Evolutionary conservation across 2,329 filamentous ascomycete species (phyloP).

Genomic region (Cercospora sp.): DNA sequence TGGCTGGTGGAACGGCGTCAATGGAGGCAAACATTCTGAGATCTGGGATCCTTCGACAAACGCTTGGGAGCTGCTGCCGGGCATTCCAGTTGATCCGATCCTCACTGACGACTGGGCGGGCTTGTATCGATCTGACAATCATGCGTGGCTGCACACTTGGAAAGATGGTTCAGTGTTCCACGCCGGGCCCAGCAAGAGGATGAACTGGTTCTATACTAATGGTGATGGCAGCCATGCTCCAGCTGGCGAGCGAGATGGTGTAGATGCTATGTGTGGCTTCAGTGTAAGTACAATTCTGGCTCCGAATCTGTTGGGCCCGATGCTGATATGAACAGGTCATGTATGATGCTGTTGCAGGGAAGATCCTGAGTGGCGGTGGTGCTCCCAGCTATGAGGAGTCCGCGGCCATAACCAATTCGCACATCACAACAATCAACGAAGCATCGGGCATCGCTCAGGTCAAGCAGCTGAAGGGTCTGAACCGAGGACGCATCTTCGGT

Average conservation of each 20-base stretch:
- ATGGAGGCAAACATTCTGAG: conserved; percentile 56
- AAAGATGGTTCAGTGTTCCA: conserved; percentile 54
- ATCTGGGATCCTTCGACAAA: conserved; percentile 51
- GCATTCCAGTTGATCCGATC: conserved; percentile 46
- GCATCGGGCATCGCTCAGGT: conserved; percentile 26
- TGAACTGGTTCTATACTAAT: conserved; percentile 59
- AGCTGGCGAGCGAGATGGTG: conserved; percentile 49
- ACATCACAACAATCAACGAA: conserved; percentile 52
- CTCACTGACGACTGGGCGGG: conserved; percentile 43
- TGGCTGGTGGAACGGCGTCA: conserved; percentile 56
- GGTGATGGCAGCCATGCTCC: conserved; percentile 45
- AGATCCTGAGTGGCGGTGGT: conserved; percentile 58
- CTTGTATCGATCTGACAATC: conserved; percentile 54
- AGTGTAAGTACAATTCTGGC: neutral
- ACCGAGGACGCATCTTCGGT: conserved; percentile 35
- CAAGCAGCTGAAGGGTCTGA: conserved; percentile 32
- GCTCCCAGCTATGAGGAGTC: conserved; percentile 49
- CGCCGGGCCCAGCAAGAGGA: conserved; percentile 55
- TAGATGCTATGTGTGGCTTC: conserved; percentile 56
- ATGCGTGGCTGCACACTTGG: conserved; percentile 57
- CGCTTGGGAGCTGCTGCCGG: conserved; percentile 54
- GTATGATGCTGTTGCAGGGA: conserved; percentile 58
- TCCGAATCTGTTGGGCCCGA: neutral
- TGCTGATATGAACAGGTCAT: conserved; percentile 47
- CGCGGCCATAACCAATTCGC: conserved; percentile 48